Conservation (phyloP, 192 early-diverging fungal species). For the Pilaira anomala region DNA sequence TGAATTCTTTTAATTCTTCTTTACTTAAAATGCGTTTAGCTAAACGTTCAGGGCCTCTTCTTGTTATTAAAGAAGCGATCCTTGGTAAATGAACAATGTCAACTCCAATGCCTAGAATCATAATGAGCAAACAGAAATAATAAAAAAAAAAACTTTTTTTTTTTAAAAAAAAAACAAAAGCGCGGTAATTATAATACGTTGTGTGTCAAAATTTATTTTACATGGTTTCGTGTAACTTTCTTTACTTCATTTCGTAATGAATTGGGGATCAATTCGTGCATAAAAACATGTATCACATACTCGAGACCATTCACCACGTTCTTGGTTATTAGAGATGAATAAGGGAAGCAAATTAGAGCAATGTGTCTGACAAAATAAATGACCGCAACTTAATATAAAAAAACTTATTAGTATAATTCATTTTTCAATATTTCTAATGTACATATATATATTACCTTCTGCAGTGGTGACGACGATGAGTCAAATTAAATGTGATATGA, state of each 20-base stretch:
- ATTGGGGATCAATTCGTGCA: not conserved
- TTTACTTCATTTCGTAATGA: not conserved
- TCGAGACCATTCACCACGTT: constrained; percentile 19
- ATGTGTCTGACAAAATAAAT: constrained; percentile 20
- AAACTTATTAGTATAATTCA: not conserved
- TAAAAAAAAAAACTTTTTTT: too few relatives aligned
- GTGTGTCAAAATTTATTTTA: too few relatives aligned
- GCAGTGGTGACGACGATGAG: constrained; percentile 4
- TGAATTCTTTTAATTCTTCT: constrained; percentile 38
- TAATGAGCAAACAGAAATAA: too few relatives aligned
- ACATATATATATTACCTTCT: constrained; percentile 8
- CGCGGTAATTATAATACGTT: too few relatives aligned
- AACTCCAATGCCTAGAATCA: constrained; percentile 77
- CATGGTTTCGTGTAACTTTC: too few relatives aligned
- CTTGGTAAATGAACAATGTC: constrained; percentile 73
- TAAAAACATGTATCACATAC: constrained; percentile 25
- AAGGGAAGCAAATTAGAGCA: constrained; percentile 14
- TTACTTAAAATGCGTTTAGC: constrained; percentile 56
- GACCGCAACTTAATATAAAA: constrained; percentile 18
- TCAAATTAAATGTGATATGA: not conserved
- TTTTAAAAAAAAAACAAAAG: too few relatives aligned
- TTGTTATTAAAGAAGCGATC: constrained; percentile 50
- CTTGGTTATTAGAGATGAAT: not conserved
- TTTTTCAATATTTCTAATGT: not conserved
- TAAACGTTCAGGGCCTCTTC: constrained; percentile 46